A percentile compares a stretch with the other conserved stretches of the same genome.
Evolutionary conservation across 129 eudicot genomes (phyloP).

Genomic region (Arctium minus): DNA sequence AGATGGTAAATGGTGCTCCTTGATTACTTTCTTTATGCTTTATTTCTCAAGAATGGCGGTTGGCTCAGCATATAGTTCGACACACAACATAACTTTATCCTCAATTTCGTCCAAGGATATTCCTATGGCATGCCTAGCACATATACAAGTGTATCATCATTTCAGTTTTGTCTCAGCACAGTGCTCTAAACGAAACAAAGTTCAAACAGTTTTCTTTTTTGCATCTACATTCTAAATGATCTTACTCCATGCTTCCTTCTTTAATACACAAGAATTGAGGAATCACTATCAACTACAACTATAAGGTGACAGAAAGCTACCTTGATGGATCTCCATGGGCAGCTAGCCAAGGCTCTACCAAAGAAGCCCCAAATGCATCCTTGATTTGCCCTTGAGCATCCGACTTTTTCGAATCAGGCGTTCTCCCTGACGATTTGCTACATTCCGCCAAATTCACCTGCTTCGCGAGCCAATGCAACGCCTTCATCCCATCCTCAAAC

Average conservation of each 20-base stretch:
- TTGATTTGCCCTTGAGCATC: constrained; percentile 51
- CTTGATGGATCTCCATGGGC: constrained; percentile 88
- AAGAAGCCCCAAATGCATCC: constrained; percentile 72
- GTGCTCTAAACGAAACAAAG: neutral
- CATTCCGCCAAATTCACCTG: constrained; percentile 76
- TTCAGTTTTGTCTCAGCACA: neutral
- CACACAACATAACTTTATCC: neutral
- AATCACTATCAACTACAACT: neutral
- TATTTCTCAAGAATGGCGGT: neutral
- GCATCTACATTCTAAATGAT: neutral
- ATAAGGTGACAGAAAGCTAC: constrained; percentile 19
- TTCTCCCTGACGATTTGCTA: constrained; percentile 46
- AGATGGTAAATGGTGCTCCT: neutral
- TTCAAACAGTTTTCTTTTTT: neutral
- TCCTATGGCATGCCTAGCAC: neutral
- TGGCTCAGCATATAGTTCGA: neutral
- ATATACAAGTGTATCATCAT: neutral
- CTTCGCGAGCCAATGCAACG: constrained; percentile 74
- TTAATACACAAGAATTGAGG: neutral
- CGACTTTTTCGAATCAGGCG: constrained; percentile 38
- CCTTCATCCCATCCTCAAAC: constrained; percentile 76
- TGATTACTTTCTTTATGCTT: neutral
- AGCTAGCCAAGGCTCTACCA: constrained; percentile 91
- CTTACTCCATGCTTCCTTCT: neutral
- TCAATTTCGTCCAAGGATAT: neutral